phyloP scores from a whole-genome alignment of 192 early-diverging fungal species.

The Mycoemilia scoparia region DNA sequence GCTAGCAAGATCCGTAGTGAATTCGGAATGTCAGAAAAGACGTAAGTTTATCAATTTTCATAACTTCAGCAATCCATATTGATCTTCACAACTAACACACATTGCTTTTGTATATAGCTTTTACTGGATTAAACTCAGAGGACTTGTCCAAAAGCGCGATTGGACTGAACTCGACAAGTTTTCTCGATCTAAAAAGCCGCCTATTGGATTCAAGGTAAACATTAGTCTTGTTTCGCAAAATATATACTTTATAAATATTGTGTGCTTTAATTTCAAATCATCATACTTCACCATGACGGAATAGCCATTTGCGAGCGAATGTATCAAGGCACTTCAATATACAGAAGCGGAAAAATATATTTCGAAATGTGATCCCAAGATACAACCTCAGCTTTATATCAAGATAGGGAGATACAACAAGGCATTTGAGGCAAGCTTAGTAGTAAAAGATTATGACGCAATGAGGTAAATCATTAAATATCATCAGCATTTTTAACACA shows the following conservation, averaged over 20 bases:
- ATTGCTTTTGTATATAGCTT: too few species aligned
- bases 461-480: conserved; percentile 27
- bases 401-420: conserved; percentile 56
- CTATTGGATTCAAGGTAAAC: conserved; percentile 63
- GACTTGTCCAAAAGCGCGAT: conserved; percentile 58
- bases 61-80: too few species aligned
- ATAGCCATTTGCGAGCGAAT: conserved; percentile 65
- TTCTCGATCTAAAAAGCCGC: conserved; percentile 54
- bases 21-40: conserved; percentile 76
- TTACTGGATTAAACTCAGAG: conserved; percentile 78
- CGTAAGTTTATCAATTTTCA: too few species aligned
- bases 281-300: neutral
- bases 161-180: conserved; percentile 78
- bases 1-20: conserved; percentile 68
- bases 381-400: conserved; percentile 41
- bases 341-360: conserved; percentile 64
- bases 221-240: too few species aligned
- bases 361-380: conserved; percentile 40
- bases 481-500: neutral
- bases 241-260: too few species aligned
- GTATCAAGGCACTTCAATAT: conserved; percentile 52
- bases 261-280: neutral
- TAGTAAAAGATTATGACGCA: conserved; percentile 40
- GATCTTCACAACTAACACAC: too few species aligned
- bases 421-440: conserved; percentile 46